phyloP scores from a whole-genome alignment of 1,139 yeast genomes.

The Taphrina wiesneri region DNA sequence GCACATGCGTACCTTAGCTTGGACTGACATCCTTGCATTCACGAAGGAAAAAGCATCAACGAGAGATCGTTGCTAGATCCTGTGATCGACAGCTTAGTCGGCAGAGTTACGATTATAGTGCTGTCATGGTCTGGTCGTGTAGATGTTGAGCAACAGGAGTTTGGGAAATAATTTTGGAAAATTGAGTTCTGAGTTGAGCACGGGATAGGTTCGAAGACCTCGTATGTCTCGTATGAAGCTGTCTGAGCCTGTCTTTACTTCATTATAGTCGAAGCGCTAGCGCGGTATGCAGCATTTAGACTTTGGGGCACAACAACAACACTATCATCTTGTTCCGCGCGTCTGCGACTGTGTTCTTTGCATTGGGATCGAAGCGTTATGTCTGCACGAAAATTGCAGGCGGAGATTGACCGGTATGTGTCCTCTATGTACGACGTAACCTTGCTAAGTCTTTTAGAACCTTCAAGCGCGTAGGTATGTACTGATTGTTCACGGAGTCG shows the following conservation, averaged over 20 bases:
- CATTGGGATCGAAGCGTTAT: constrained; percentile 43
- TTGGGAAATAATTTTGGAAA: too few relatives aligned
- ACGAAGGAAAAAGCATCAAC: neutral
- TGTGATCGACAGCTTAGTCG: too few relatives aligned
- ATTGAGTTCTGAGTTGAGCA: too few relatives aligned
- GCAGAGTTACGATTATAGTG: too few relatives aligned
- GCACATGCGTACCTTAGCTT: neutral
- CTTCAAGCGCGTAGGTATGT: constrained; percentile 32
- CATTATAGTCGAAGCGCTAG: too few relatives aligned
- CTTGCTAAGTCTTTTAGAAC: neutral
- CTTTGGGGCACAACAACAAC: too few relatives aligned
- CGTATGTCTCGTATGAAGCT: neutral
- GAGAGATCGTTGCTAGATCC: neutral
- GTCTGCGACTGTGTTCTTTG: neutral
- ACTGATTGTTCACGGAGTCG: neutral
- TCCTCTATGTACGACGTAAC: neutral
- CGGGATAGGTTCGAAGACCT: neutral
- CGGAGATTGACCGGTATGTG: constrained; percentile 78
- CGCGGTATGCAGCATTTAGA: too few relatives aligned
- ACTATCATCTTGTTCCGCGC: too few relatives aligned
- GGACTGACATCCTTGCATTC: neutral
- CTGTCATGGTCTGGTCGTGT: too few relatives aligned
- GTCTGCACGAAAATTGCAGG: constrained; percentile 67
- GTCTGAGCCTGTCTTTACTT: neutral
- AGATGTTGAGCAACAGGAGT: too few relatives aligned